These are phyloP conservation scores for Linnemannia elongata DNA, from an alignment of 192 early-diverging fungal genomes.

Conservation along the genomic window DNA sequence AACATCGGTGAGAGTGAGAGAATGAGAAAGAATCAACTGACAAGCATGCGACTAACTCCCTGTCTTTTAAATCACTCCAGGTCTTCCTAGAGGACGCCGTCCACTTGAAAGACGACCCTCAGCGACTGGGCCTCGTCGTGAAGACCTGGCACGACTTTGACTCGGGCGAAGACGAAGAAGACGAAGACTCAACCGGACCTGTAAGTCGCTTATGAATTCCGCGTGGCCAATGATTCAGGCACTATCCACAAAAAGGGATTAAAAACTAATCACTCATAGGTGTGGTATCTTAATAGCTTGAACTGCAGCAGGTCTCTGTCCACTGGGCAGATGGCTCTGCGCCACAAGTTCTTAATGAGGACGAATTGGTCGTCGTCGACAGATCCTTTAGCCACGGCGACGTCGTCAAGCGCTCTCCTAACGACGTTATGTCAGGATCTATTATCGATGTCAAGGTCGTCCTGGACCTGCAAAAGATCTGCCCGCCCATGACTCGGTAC, in stretches of 20 bases:
- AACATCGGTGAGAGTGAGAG: background rate
- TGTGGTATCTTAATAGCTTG: conserved; percentile 18
- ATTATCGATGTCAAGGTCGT: conserved; percentile 54
- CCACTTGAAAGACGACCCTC: conserved; percentile 35
- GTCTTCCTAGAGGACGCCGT: conserved; percentile 60
- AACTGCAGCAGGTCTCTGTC: conserved; percentile 45
- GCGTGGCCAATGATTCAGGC: background rate
- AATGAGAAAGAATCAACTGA: background rate
- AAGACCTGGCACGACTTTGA: conserved; percentile 63
- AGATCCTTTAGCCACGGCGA: conserved; percentile 58
- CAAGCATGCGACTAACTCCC: background rate
- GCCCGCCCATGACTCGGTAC: conserved; percentile 43
- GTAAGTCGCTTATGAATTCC: conserved; percentile 9
- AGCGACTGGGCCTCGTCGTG: conserved; percentile 48
- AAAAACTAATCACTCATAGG: background rate
- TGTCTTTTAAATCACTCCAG: background rate
- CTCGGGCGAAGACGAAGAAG: conserved; percentile 41
- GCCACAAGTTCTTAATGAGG: conserved; percentile 43
- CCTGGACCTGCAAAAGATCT: conserved; percentile 46
- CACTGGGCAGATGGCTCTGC: conserved; percentile 52
- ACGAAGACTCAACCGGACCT: conserved; percentile 40
- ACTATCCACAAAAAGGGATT: background rate
- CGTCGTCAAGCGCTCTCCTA: conserved; percentile 54
- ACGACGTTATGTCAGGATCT: conserved; percentile 56
- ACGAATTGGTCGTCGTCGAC: conserved; percentile 53